These are phyloP conservation scores for Kodamaea plutei DNA, from an alignment of 1,139 yeast species.

Conservation along the genomic window DNA sequence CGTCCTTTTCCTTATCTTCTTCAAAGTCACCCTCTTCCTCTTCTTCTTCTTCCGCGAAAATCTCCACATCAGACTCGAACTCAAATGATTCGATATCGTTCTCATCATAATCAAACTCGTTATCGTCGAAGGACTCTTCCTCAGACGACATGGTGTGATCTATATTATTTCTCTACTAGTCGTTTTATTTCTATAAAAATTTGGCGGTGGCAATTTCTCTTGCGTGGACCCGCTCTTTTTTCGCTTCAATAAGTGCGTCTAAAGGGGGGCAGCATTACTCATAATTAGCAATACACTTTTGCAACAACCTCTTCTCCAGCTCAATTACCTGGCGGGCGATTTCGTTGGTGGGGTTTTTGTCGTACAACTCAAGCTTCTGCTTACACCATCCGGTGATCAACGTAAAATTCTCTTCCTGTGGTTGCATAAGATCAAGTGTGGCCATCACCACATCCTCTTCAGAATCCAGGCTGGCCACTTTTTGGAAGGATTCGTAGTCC, in stretches of 20 bases:
- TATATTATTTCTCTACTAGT: constrained; percentile 1
- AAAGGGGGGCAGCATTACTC: too few relatives aligned
- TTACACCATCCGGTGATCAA: constrained; percentile 16
- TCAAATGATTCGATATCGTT: constrained; percentile 10
- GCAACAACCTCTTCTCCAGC: constrained; percentile 16
- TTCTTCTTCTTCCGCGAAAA: constrained; percentile 6
- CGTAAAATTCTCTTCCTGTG: constrained; percentile 7
- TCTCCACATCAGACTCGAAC: constrained; percentile 11
- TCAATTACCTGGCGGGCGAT: constrained; percentile 9
- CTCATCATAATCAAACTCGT: constrained; percentile 10
- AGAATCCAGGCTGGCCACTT: neutral
- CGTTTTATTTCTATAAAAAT: neutral
- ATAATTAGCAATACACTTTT: constrained; percentile 10
- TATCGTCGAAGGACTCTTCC: constrained; percentile 1
- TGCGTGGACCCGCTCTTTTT: neutral
- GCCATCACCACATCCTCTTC: constrained; percentile 5
- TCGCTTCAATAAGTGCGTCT: too few relatives aligned
- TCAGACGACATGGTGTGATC: constrained; percentile 1
- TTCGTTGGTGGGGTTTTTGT: constrained; percentile 3
- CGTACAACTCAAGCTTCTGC: constrained; percentile 15
- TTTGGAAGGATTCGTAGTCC: constrained; percentile 16
- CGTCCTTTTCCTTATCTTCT: neutral
- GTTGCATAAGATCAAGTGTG: constrained; percentile 3
- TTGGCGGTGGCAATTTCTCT: neutral
- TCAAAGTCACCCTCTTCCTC: constrained; percentile 1